Conservation (phyloP, 2,329 filamentous ascomycete genomes). For the Scedosporium dehoogii region DNA sequence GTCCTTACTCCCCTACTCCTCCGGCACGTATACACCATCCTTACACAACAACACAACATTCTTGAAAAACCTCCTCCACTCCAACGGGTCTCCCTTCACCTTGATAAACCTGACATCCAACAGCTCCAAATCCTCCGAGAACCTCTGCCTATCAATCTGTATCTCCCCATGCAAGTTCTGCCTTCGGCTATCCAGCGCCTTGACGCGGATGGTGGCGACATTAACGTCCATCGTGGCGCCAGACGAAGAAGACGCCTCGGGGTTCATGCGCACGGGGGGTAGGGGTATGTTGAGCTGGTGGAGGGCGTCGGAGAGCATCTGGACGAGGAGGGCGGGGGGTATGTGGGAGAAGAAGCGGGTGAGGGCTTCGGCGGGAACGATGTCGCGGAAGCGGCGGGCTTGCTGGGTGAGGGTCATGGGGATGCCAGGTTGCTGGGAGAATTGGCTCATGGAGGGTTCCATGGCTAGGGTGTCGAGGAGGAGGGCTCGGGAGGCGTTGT, state of each 20-base stretch:
- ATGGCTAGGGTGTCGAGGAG: slow-evolving; percentile 61
- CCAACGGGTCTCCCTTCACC: slow-evolving; percentile 86
- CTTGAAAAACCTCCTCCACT: slow-evolving; percentile 97
- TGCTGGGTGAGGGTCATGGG: slow-evolving; percentile 81
- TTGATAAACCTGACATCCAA: slow-evolving; percentile 89
- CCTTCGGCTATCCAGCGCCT: slow-evolving; percentile 60
- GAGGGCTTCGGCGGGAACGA: slow-evolving; percentile 77
- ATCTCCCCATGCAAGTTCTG: slow-evolving; percentile 69
- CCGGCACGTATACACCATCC: slow-evolving; percentile 61
- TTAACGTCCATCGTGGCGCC: slow-evolving; percentile 2
- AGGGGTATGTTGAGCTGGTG: slow-evolving; percentile 78
- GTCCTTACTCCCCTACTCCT: slow-evolving; percentile 20
- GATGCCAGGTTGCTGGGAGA: slow-evolving; percentile 67
- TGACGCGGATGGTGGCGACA: slow-evolving; percentile 59
- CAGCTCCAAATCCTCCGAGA: slow-evolving; percentile 49
- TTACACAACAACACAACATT: slow-evolving; percentile 82
- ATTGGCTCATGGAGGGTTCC: slow-evolving; percentile 80
- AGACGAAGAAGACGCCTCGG: slow-evolving; percentile 24
- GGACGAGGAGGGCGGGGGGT: slow-evolving; percentile 63
- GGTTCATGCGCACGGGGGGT: slow-evolving; percentile 34
- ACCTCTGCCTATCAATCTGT: slow-evolving; percentile 54
- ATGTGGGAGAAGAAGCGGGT: slow-evolving; percentile 88
- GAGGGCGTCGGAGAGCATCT: slow-evolving; percentile 70
- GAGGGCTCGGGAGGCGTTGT: slow-evolving; percentile 24
- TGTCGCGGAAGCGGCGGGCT: slow-evolving; percentile 80